Percentiles rank a stretch among this genome's conserved stretches.
Conservation (phyloP, 768 basidiomycete genomes). For the Pisolithus orientalis region DNA sequence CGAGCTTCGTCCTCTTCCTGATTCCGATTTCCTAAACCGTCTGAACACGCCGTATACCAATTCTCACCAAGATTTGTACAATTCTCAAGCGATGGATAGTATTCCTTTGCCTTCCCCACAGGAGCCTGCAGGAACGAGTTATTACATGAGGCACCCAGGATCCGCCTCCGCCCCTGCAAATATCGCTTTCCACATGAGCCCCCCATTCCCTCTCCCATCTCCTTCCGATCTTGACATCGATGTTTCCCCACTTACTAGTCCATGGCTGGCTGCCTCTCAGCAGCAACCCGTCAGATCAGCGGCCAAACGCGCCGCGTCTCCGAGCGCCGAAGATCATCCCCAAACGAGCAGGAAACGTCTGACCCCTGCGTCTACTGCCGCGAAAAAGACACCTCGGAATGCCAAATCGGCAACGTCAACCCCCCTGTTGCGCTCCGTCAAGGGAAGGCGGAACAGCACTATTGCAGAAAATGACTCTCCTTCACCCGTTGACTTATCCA, state of each 20-base stretch:
- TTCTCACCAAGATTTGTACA: slow-evolving; percentile 21
- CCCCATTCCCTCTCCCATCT: slow-evolving; percentile 33
- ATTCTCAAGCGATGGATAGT: slow-evolving; percentile 19
- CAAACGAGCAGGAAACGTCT: slow-evolving; percentile 48
- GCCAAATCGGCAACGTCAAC: slow-evolving; percentile 54
- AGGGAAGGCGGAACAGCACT: slow-evolving; percentile 36
- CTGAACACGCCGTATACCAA: slow-evolving; percentile 46
- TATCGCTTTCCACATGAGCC: slow-evolving; percentile 55
- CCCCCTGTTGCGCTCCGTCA: slow-evolving; percentile 45
- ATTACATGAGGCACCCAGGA: slow-evolving; percentile 31
- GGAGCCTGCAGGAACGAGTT: slow-evolving; percentile 22
- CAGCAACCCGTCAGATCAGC: slow-evolving; percentile 23
- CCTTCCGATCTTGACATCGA: slow-evolving; percentile 60
- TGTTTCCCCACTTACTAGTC: slow-evolving; percentile 75
- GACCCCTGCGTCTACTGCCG: slow-evolving; percentile 30
- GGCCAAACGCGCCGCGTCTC: slow-evolving; percentile 54
- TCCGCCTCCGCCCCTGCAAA: slow-evolving; percentile 67
- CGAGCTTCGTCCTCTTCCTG: slow-evolving; percentile 57
- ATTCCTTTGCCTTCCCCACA: slow-evolving; percentile 26
- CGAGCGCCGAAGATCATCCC: slow-evolving; percentile 46
- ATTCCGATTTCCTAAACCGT: slow-evolving; percentile 55
- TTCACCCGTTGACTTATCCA: slow-evolving; percentile 80
- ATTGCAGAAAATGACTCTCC: slow-evolving; percentile 55
- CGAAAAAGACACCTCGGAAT: slow-evolving; percentile 19
- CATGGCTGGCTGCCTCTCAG: slow-evolving; percentile 66